Evolutionary conservation across 352 stramenopile species (phyloP).

Genomic region (Phytophthora hibernalis): DNA sequence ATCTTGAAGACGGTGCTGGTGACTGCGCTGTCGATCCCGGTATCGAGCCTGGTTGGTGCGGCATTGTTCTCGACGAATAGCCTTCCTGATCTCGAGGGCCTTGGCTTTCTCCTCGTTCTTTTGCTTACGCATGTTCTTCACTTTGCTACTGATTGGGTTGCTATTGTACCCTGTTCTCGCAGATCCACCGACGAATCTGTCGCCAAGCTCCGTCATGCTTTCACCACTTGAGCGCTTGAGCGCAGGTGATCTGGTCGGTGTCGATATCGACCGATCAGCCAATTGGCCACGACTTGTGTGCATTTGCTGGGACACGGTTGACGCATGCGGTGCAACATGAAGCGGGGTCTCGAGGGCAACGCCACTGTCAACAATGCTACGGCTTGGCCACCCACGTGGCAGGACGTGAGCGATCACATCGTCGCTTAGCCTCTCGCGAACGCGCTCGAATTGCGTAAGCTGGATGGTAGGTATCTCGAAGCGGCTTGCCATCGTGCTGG

Average conservation of each 20-base stretch:
- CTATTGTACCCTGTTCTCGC: no score
- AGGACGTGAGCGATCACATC: conserved; percentile 12
- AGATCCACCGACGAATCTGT: no score
- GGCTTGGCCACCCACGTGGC: conserved; percentile 1
- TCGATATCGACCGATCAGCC: no score
- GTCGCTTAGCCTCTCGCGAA: conserved; percentile 9
- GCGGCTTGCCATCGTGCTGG: conserved; percentile 11
- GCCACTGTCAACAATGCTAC: background rate
- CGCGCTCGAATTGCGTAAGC: background rate
- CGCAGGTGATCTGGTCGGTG: no score
- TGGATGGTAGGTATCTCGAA: background rate
- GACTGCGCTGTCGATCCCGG: conserved; percentile 15
- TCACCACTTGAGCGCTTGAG: no score
- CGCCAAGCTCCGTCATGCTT: no score
- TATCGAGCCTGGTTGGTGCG: conserved; percentile 34
- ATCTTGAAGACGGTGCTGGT: background rate
- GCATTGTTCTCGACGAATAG: conserved; percentile 25
- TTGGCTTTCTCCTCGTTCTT: conserved; percentile 1
- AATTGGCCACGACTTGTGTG: no score
- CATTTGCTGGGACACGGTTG: no score
- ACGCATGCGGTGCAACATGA: no score
- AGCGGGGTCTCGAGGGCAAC: no score
- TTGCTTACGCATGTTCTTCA: no score
- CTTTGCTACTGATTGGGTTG: no score
- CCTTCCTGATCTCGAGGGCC: conserved; percentile 8